Evolutionary conservation across 768 basidiomycete genomes (phyloP), one percentile per base, ranked within the genome.

Genomic region (Astraeus odoratus): DNA sequence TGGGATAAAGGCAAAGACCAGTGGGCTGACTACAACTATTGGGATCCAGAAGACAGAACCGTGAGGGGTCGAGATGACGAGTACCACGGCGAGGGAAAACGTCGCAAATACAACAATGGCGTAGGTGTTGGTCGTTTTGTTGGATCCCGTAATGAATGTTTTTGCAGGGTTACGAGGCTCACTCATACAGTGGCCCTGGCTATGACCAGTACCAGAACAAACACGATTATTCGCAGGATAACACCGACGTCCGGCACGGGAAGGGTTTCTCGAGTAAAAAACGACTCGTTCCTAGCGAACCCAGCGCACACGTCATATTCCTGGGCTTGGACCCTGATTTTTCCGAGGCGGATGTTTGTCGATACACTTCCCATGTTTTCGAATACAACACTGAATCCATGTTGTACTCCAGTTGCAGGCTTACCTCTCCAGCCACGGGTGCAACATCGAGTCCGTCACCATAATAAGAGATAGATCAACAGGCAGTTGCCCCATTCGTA

Each of bases 391-490:
- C 62, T 64, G 59, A 64, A 64, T 61, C 61, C 43, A 64, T 64
- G 45, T 48, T 62, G 37, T 55, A 39, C 56, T 57, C 61, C 70
- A 91, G 89, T 76, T 92, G 59, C 83, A 88, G 70, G 78, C 80
- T 50, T 87, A 81, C 66, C 79, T 90, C 55, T 70, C 75, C 54
- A 76, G 76, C 49, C 72, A 83, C 58, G 81, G 81, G 43, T 89
- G 81, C 71, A 77, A 71, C 62, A 72, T 88, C 57, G 86, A 90
- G 69, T 84, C 85, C 47, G 86, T 89, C 58, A 97, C 92, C 57
- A 94, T 98, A 56, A 94, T 97, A 65, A 83, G 88, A 75, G 95
- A 97, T 65, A 87, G 87, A 81, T 77, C 81, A 78, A 85, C 95
- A 78, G 93, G 93, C 83, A 83, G 78, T 86, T 87, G 76, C 80